These are phyloP conservation scores for Pseudohalonectria lignicola DNA, from an alignment of 2,329 filamentous ascomycete genomes.

Conservation along the genomic window DNA sequence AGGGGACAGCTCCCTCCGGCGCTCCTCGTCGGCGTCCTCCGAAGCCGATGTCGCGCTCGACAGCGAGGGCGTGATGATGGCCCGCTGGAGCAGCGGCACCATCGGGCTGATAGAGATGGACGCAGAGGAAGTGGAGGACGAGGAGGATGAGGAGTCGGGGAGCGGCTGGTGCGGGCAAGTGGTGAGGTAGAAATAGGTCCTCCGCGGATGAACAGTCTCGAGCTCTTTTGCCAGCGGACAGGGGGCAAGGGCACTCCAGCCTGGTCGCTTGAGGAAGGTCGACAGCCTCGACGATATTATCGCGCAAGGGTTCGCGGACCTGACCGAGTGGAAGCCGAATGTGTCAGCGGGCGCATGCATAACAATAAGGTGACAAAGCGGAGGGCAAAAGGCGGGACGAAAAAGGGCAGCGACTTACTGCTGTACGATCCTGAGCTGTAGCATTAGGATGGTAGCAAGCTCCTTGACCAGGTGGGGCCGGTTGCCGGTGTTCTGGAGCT, in stretches of 20 bases:
- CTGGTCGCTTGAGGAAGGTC: conserved; percentile 77
- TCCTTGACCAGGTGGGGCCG: conserved; percentile 92
- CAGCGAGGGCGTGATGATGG: conserved; percentile 73
- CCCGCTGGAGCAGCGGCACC: conserved; percentile 24
- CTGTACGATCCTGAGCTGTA: conserved; percentile 71
- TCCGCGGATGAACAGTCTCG: conserved; percentile 82
- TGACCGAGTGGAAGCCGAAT: conserved; percentile 32
- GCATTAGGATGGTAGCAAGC: conserved; percentile 68
- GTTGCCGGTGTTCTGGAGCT: conserved; percentile 83
- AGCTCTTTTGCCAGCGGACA: conserved; percentile 91
- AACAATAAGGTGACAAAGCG: no score
- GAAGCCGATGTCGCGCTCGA: conserved; percentile 61
- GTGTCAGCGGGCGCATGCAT: conserved; percentile 19
- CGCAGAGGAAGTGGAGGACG: no score
- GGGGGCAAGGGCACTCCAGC: conserved; percentile 64
- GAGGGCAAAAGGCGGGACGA: no score
- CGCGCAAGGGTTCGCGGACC: conserved; percentile 89
- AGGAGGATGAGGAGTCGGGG: conserved; percentile 49
- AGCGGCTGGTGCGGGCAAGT: conserved; percentile 77
- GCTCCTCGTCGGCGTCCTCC: conserved; percentile 53
- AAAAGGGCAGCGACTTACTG: conserved; percentile 53
- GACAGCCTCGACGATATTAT: conserved; percentile 90
- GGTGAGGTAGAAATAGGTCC: conserved; percentile 93
- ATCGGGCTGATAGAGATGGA: no score
- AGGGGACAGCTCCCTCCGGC: conserved; percentile 63